Percentiles rank a stretch among this genome's conserved stretches.
phyloP scores from a whole-genome alignment of 805 yeast species.

The Wickerhamomyces bisporus region DNA sequence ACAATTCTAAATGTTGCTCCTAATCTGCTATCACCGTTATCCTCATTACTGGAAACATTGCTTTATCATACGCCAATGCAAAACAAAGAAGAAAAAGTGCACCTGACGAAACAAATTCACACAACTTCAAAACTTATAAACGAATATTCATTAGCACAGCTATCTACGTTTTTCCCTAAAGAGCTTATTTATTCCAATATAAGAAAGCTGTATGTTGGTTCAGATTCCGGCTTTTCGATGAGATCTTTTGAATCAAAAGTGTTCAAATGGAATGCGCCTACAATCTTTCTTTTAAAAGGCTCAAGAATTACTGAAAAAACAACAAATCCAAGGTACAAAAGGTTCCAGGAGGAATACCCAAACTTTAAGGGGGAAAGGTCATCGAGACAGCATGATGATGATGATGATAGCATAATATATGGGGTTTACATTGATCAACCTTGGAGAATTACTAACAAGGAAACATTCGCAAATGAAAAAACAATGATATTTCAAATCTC shows the following conservation, averaged over 20 bases:
- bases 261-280: constrained; percentile 88
- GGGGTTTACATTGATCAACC: constrained; percentile 66
- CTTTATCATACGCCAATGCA: constrained; percentile 24
- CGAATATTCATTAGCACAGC: constrained; percentile 34
- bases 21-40: constrained; percentile 38
- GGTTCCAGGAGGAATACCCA: constrained; percentile 47
- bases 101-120: constrained; percentile 6
- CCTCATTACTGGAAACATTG: constrained; percentile 37
- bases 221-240: constrained; percentile 82
- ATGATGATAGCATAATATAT: constrained; percentile 43
- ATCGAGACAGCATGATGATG: constrained; percentile 25
- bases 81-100: constrained; percentile 2
- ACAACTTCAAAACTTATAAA: constrained; percentile 34
- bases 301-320: constrained; percentile 19
- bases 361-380: constrained; percentile 26
- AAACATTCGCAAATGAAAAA: constrained; percentile 59
- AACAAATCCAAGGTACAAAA: constrained; percentile 42
- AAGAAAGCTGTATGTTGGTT: constrained; percentile 62
- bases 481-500: constrained; percentile 59
- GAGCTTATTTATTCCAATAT: constrained; percentile 42
- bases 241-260: constrained; percentile 78
- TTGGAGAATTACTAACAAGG: constrained; percentile 73
- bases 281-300: constrained; percentile 68
- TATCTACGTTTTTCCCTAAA: constrained; percentile 33
- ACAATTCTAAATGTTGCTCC: constrained; percentile 35